Conservation (phyloP, 768 basidiomycete species). For the Hygrophorus pudorinus region DNA sequence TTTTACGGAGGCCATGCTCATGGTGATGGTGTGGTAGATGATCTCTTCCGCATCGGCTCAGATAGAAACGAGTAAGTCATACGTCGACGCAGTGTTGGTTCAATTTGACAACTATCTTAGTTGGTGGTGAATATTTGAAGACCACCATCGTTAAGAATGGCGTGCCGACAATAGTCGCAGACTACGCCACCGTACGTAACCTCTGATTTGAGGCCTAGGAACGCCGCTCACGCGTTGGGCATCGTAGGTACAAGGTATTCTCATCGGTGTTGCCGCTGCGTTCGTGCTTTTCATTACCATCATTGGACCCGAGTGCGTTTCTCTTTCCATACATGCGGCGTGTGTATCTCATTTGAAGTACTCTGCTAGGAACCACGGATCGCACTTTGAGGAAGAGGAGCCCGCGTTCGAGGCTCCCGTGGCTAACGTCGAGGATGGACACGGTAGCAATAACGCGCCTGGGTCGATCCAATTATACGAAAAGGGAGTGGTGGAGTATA, state of each 20-base stretch:
- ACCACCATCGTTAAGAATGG: constrained; percentile 40
- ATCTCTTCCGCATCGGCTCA: constrained; percentile 67
- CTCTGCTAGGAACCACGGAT: constrained; percentile 49
- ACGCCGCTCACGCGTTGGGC: constrained; percentile 12
- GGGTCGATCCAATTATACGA: too few species aligned
- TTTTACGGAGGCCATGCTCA: neutral
- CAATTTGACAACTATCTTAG: constrained; percentile 27
- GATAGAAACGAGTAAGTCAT: constrained; percentile 58
- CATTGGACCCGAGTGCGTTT: constrained; percentile 64
- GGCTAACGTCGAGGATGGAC: too few species aligned
- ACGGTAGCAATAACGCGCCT: too few species aligned
- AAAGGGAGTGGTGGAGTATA: too few species aligned
- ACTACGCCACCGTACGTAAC: constrained; percentile 46
- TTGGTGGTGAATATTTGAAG: constrained; percentile 49
- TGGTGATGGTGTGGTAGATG: constrained; percentile 25
- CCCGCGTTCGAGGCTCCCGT: constrained; percentile 73
- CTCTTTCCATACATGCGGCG: neutral
- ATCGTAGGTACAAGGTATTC: constrained; percentile 65
- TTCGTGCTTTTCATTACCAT: constrained; percentile 70
- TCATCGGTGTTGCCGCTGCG: constrained; percentile 76
- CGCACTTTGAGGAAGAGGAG: constrained; percentile 79
- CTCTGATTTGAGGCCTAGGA: neutral
- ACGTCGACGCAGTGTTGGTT: too few species aligned
- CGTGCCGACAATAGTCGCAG: constrained; percentile 32
- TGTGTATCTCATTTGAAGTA: neutral